phyloP scores from a whole-genome alignment of 805 yeast species.

The Candida wancherniae region DNA sequence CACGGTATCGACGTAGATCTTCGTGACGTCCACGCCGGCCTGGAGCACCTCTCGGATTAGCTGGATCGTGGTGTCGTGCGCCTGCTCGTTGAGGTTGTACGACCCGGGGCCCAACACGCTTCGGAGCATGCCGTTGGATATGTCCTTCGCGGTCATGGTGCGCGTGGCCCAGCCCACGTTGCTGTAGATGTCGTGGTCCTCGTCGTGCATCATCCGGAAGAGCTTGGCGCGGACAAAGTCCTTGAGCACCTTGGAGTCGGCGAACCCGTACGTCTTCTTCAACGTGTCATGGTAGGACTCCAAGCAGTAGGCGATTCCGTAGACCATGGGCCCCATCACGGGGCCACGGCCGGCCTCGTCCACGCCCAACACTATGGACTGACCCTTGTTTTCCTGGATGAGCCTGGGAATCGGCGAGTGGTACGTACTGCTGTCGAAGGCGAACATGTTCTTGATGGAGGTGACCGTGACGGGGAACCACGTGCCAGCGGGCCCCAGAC shows the following conservation, averaged over 20 bases:
- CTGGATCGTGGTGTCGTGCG: constrained; percentile 88
- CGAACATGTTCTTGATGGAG: constrained; percentile 21
- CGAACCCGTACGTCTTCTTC: constrained; percentile 65
- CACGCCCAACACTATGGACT: constrained; percentile 69
- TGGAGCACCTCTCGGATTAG: constrained; percentile 63
- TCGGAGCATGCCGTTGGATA: constrained; percentile 81
- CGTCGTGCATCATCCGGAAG: constrained; percentile 52
- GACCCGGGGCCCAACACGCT: constrained; percentile 45
- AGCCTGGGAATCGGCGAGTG: constrained; percentile 45
- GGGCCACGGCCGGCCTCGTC: constrained; percentile 99
- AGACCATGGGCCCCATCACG: constrained; percentile 96
- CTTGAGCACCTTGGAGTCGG: constrained; percentile 85
- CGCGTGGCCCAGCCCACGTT: constrained; percentile 88
- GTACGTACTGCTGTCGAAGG: constrained; percentile 43
- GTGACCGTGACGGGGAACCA: constrained; percentile 37
- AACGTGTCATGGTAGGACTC: constrained; percentile 46
- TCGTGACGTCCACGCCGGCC: constrained; percentile 57
- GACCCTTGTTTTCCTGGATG: constrained; percentile 25
- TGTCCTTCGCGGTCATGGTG: constrained; percentile 80
- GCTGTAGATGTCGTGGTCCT: constrained; percentile 38
- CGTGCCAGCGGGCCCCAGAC: too few species aligned
- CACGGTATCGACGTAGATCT: constrained; percentile 89
- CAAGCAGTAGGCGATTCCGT: constrained; percentile 78
- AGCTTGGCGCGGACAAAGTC: constrained; percentile 63
- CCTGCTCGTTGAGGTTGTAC: constrained; percentile 87